phyloP scores from a whole-genome alignment of 371 early-diverging fungal species.

The Mucor plumbeus region DNA sequence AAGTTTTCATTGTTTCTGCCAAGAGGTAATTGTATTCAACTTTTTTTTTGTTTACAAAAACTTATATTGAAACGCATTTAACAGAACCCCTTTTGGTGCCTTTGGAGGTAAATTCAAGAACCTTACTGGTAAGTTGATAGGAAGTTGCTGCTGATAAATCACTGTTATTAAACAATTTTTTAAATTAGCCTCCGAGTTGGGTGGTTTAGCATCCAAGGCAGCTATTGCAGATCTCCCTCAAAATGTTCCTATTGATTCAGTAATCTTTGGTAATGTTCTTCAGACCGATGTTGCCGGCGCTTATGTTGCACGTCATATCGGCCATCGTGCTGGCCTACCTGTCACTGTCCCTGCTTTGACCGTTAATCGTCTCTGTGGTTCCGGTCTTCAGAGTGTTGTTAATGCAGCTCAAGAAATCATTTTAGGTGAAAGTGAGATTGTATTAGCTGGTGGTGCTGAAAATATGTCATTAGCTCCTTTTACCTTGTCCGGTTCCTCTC shows the following conservation, averaged over 20 bases:
- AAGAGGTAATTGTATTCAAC: conserved; percentile 33
- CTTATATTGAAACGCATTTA: neutral
- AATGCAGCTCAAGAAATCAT: conserved; percentile 92
- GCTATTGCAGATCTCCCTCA: conserved; percentile 79
- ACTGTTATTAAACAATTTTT: neutral
- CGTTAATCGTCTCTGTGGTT: conserved; percentile 95
- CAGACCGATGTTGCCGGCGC: conserved; percentile 87
- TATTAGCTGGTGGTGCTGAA: conserved; percentile 93
- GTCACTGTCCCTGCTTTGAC: conserved; percentile 86
- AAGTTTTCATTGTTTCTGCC: conserved; percentile 55
- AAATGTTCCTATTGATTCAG: conserved; percentile 80
- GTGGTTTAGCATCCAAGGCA: conserved; percentile 90
- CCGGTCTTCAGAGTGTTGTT: conserved; percentile 94
- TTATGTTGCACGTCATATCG: conserved; percentile 93
- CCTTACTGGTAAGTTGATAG: conserved; percentile 53
- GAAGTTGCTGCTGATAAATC: neutral
- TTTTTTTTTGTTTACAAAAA: neutral
- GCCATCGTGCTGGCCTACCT: conserved; percentile 84
- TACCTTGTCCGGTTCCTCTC: conserved; percentile 70
- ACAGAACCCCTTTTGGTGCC: conserved; percentile 77
- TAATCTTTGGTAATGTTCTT: conserved; percentile 94
- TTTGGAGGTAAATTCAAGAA: conserved; percentile 88
- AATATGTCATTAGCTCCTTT: conserved; percentile 94
- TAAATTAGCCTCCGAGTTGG: conserved; percentile 82
- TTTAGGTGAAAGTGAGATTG: conserved; percentile 83